These are phyloP conservation scores for Galerina marginata DNA, from an alignment of 768 basidiomycete species.

Conservation along the genomic window DNA sequence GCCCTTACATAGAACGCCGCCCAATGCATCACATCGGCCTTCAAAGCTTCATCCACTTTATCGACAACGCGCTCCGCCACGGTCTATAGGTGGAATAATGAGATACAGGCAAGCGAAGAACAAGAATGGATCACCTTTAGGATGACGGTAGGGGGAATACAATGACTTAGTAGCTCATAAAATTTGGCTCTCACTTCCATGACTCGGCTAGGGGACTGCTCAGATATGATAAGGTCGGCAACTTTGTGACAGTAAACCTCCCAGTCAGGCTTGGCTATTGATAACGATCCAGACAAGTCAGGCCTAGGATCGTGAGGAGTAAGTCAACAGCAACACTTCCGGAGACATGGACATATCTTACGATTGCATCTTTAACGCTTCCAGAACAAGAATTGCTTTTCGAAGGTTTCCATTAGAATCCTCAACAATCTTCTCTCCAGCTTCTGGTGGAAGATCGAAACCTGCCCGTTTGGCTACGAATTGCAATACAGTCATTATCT, in stretches of 20 bases:
- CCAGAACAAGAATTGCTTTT: constrained; percentile 92
- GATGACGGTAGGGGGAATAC: constrained; percentile 92
- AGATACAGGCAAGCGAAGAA: background rate
- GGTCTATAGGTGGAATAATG: constrained; percentile 57
- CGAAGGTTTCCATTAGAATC: constrained; percentile 91
- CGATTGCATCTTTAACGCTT: constrained; percentile 98
- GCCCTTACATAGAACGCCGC: constrained; percentile 88
- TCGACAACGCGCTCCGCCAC: constrained; percentile 88
- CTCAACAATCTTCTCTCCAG: constrained; percentile 73
- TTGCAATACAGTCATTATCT: constrained; percentile 85
- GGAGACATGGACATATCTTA: constrained; percentile 41
- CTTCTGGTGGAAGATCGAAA: constrained; percentile 82
- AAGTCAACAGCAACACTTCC: background rate
- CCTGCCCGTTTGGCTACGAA: constrained; percentile 81
- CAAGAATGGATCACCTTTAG: constrained; percentile 67
- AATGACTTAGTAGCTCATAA: constrained; percentile 95
- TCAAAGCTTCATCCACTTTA: constrained; percentile 86
- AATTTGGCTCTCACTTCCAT: constrained; percentile 93
- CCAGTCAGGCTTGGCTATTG: constrained; percentile 98
- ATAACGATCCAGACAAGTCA: constrained; percentile 78
- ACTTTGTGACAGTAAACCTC: constrained; percentile 95
- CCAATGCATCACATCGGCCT: constrained; percentile 97
- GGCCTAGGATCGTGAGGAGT: constrained; percentile 51
- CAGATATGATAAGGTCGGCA: constrained; percentile 85
- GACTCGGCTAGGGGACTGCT: constrained; percentile 87